Percentiles rank a stretch among this genome's conserved stretches.
Conservation (phyloP, 2,329 filamentous ascomycete species). For the Pseudovirgaria hyperparasitica region DNA sequence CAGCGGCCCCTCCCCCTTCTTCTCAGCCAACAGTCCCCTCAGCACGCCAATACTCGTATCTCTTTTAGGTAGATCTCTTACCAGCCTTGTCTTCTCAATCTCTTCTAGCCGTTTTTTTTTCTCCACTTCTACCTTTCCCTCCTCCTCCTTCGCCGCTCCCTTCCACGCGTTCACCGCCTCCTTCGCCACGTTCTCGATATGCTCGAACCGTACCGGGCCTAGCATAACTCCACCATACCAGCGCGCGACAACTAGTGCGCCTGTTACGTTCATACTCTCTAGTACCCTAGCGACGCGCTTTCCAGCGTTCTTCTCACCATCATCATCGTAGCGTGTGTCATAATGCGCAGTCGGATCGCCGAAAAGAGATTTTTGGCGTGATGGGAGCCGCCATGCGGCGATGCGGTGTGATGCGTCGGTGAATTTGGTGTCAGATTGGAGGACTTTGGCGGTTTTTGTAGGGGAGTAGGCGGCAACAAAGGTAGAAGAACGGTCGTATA, state of each 20-base stretch:
- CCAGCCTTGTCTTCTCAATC: constrained; percentile 22
- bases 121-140: constrained; percentile 19
- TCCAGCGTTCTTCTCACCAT: constrained; percentile 41
- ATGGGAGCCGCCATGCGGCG: constrained; percentile 36
- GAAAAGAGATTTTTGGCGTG: constrained; percentile 33
- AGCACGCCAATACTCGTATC: constrained; percentile 36
- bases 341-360: constrained; percentile 23
- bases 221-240: constrained; percentile 43
- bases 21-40: constrained; percentile 31
- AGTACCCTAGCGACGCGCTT: constrained; percentile 35
- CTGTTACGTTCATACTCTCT: constrained; percentile 29
- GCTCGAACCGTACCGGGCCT: constrained; percentile 39
- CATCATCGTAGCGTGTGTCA: constrained; percentile 36
- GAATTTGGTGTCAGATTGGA: constrained; percentile 33
- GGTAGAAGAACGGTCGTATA: constrained; percentile 37
- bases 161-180: constrained; percentile 34
- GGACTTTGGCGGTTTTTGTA: constrained; percentile 22
- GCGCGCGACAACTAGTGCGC: constrained; percentile 38
- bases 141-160: constrained; percentile 14
- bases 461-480: constrained; percentile 40
- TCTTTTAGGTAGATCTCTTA: constrained; percentile 22
- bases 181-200: constrained; percentile 37
- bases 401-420: constrained; percentile 37
- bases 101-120: constrained; percentile 26
- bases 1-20: constrained; percentile 14